Base-by-base conservation (phyloP, 805 yeast species). In the Wickerhamiella allomyrinae region DNA sequence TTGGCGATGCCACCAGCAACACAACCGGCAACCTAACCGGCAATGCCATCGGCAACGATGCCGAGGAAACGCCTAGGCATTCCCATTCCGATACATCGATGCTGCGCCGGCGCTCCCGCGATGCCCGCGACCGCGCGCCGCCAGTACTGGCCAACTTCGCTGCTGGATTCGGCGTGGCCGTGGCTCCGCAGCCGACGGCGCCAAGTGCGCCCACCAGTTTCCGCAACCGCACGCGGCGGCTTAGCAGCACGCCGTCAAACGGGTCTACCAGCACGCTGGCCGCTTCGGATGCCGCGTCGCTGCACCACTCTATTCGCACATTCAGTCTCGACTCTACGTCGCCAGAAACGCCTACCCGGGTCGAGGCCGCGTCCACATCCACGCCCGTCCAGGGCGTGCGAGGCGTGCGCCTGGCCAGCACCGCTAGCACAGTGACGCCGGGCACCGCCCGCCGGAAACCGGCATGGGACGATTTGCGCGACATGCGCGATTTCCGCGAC, bases 371-470 rank as follows among this genome's bases (percentile, higher is more conserved):
- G 41, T 42, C 39, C 19, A 49, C 52, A 3, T 41, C 46, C 9
- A 49, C 41, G 25, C 41, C 43, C n/a, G 34, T 20, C 10, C 25
- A 17, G 10, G 29, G 36, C 19, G 20, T 29, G n/a, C 42, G 39
- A 34, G 52, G 53, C 15, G 31, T 48, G 21, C 47, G 57, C 20
- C 51, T 47, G 23, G 39, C 20, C 7, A 44, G 49, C 25, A 52
- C 49, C 33, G 54, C 55, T 10, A 38, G 43, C 25, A 52, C 57
- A 6, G 40, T 43, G 33, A 52, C 57, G 8, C 50, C 52, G 5
- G 49, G 54, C 14, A 45, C 51, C 3, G 40, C 39, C 7, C 41
- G 37, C 1, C 11, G 34, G 22, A 40, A 29, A 9, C 20, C 47
- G 39, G 36, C 47, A 3, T 7, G 45, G 39, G 41, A 46, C 21